Evolutionary conservation across 2,329 filamentous ascomycete species (phyloP), one percentile per base, ranked within the genome.

Genomic region (Calonectria multiphialidica): DNA sequence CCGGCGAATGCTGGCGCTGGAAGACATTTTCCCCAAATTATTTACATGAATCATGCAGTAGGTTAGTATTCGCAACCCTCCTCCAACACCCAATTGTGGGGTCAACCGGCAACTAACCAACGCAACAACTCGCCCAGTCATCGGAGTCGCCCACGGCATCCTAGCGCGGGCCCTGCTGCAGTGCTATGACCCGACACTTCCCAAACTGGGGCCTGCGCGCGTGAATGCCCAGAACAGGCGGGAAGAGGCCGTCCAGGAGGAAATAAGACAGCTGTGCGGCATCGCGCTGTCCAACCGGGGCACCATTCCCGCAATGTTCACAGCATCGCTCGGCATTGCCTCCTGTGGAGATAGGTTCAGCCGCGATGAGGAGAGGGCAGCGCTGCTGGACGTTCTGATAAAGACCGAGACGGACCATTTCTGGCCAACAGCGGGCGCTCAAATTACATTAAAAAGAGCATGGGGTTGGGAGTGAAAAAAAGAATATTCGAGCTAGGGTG

Each of bases 131-230:
- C 13, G 12, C 13, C 8, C 69, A 89, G 89, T 91, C 6, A 89
- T 90, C 10, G 91, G 90, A 0, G 83, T 90, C 18, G 90, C 91
- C 66, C 90, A 92, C 78, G 87, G 90, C 75, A 87, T 91, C 68
- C 84, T 93, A 3, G 89, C 90, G 0, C 85, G 87, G 47, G 86
- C 92, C 7, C 86, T 93, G 37, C 84, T 93, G 1, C 83, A 86
- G 21, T 88, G 88, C 25, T 90, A 90, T 73, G 87, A 92, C 76
- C 90, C 89, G 0, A 87, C 82, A 9, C 82, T 88, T 2, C 89
- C 89, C 0, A 84, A 85, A 49, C 81, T 91, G 1, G 90, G 88
- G 10, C 75, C 70, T 12, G 73, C 81, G 47, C 75, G 85, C 72
- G 73, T 81, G 74, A 68, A 82, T 10, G 76, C 77, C 15, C 72